Evolutionary conservation across 805 yeast species (phyloP), one percentile per base, ranked within the genome.

Genomic region (Diddensiella caesifluorescens): DNA sequence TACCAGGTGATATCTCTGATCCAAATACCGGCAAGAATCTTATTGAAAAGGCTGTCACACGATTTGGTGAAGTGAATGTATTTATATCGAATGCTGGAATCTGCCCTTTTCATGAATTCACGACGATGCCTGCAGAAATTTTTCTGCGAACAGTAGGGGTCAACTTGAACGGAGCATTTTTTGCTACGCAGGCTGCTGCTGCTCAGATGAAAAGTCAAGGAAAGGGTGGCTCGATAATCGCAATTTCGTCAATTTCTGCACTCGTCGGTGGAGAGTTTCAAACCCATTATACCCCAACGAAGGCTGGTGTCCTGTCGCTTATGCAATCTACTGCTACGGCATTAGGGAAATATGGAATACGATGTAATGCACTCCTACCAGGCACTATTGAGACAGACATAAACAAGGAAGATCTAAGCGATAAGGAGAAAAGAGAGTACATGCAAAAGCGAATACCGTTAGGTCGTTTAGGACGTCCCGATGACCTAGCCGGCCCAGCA

Each of bases 391-490:
- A 78, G 51, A 82, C 89, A 10, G 88, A 88, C 32, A 51, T 71
- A 46, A 70, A 70, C 45, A 70, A 67, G 6, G 69, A 66, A 41
- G 40, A 69, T 46, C 51, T 71, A 52, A 54, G 54, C 7, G 64
- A 47, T 33, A 38, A 64, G 79, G 74, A 79, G 77, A 63, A 54
- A 21, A 45, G 55, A 21, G 31, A 23, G 12, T 21, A 38, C 4
- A 48, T 48, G 88, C 79, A 79, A 54, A 62, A 74, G 16, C 74
- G 76, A 63, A 69, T 79, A 42, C 92, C 92, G 55, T 72, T 79
- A 77, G 76, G 77, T 57, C 75, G 92, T 69, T 75, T 83, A 80
- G 88, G 92, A 35, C 83, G 79, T 55, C 89, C 90, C 46, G 73
- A 78, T 58, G 94, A 84, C 61, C 80, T 83, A 57, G 80, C 79